These are phyloP conservation scores for Anaeramoeba ignava DNA, from an alignment of 78 protist species.

Conservation along the genomic window DNA sequence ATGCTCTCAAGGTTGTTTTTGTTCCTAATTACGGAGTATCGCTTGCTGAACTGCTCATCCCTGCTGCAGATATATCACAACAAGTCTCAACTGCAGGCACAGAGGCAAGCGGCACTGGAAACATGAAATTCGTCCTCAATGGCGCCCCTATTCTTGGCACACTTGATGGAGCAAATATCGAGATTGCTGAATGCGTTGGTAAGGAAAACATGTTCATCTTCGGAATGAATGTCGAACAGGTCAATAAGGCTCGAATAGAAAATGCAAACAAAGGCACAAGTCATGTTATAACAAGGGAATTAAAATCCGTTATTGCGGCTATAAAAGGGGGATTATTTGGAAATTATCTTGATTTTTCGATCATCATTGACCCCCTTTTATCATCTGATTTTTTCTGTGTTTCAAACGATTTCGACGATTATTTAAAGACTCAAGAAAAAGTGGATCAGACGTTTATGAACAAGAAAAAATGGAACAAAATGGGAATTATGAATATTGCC, in stretches of 20 bases:
- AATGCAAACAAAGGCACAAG: background rate
- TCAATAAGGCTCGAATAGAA: background rate
- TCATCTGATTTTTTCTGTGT: conserved; percentile 5
- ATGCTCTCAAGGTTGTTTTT: too few species aligned
- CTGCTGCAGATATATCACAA: conserved; percentile 79
- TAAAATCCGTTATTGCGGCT: conserved; percentile 36
- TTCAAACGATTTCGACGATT: background rate
- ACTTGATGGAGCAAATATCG: conserved; percentile 87
- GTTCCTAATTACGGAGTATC: conserved; percentile 4
- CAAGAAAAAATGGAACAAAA: conserved; percentile 15
- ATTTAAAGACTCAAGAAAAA: background rate
- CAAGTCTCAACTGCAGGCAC: conserved; percentile 71
- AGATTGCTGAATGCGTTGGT: conserved; percentile 33
- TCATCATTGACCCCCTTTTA: conserved; percentile 23
- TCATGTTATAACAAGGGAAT: conserved; percentile 28
- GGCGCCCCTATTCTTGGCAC: conserved; percentile 85
- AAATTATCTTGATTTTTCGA: conserved; percentile 13
- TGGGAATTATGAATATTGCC: conserved; percentile 11
- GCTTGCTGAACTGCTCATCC: conserved; percentile 76
- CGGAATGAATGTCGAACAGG: conserved; percentile 38
- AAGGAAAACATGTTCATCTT: conserved; percentile 41
- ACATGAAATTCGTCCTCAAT: conserved; percentile 82
- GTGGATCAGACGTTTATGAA: conserved; percentile 22
- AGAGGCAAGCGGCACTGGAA: conserved; percentile 71
- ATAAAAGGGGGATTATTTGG: conserved; percentile 56